These are phyloP conservation scores for Pythium periplocum DNA, from an alignment of 352 stramenopile species.

Conservation along the genomic window DNA sequence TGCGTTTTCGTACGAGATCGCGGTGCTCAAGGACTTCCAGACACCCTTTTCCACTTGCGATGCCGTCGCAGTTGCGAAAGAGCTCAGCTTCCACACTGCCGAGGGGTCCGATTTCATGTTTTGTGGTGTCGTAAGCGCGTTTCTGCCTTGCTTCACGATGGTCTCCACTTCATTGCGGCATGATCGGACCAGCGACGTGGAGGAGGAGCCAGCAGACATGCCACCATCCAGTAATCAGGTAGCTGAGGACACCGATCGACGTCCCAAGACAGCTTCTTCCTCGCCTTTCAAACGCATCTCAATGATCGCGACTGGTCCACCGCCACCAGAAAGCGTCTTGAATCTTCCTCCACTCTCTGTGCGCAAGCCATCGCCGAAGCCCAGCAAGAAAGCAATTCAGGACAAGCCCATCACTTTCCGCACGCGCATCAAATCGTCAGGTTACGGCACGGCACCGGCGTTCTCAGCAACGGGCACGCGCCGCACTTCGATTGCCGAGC, in stretches of 20 bases:
- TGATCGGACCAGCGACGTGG: neutral
- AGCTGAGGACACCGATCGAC: neutral
- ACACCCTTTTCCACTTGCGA: constrained; percentile 6
- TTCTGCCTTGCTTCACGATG: constrained; percentile 61
- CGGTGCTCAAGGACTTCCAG: constrained; percentile 55
- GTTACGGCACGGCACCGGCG: constrained; percentile 43
- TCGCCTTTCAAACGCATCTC: constrained; percentile 23
- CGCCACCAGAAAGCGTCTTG: constrained; percentile 47
- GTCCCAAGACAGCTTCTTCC: neutral
- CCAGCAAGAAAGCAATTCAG: constrained; percentile 20
- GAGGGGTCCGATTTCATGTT: constrained; percentile 15
- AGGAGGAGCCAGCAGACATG: neutral
- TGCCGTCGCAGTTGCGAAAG: constrained; percentile 43
- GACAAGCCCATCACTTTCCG: constrained; percentile 84
- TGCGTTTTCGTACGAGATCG: constrained; percentile 62
- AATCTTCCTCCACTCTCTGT: constrained; percentile 38
- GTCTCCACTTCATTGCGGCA: constrained; percentile 6
- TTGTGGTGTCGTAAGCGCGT: constrained; percentile 59
- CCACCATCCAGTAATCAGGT: constrained; percentile 13
- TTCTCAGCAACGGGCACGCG: constrained; percentile 20
- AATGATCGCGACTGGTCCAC: constrained; percentile 40
- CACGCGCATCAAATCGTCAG: constrained; percentile 72
- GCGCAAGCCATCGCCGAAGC: constrained; percentile 15
- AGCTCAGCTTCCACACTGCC: constrained; percentile 42
- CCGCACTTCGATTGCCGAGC: constrained; percentile 20